Evolutionary conservation across 441 rosid species (phyloP), one percentile per base, ranked within the genome.

Genomic region (Erysimum pusillum): DNA sequence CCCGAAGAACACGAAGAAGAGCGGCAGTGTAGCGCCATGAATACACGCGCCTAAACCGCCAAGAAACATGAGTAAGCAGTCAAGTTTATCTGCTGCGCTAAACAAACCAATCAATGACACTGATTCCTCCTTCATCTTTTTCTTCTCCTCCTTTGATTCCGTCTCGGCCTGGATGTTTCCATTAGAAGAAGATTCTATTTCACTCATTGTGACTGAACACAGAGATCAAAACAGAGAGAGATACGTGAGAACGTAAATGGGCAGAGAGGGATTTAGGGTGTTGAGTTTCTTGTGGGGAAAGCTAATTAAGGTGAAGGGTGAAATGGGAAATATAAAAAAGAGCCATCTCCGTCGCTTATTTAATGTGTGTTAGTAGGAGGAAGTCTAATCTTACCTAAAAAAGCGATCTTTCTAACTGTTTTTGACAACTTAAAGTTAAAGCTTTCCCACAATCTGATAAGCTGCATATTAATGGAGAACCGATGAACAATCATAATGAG

Each of bases 21-120:
- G 78, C 0, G 97, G 97, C 73, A 90, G 87, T 4, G 89, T 85
- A 22, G 88, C 88, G 7, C 97, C 97, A 13, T 88, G 94, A 5
- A 87, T 18, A 74, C 84, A 87, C 0, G 96, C 82, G 0, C 94
- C 96, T 45, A 85, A 39, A 45, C 88, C 80, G 13, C 94, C 97
- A 0, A 90, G 25, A 36, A 88, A 65, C 96, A 92, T 92, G 75
- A 90, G 57, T 10, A 82, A 3, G 67, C 13, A 87, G 69, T 90
- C 96, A 31, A 81, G 9, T 58, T 74, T 83, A 79, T 87, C 96
- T 0, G 94, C 94, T 57, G 97, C 90, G 25, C 73, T 76, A 72
- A 90, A 92, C 14, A 92, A 78, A 35, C 91, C 88, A 18, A 89
- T 79, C 81, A 90, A 81, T 2, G 96, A 88, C 31, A 84, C 89